Evolutionary conservation across 1,284 basidiomycete genomes (phyloP).

Genomic region (Irpex rosettiformis): DNA sequence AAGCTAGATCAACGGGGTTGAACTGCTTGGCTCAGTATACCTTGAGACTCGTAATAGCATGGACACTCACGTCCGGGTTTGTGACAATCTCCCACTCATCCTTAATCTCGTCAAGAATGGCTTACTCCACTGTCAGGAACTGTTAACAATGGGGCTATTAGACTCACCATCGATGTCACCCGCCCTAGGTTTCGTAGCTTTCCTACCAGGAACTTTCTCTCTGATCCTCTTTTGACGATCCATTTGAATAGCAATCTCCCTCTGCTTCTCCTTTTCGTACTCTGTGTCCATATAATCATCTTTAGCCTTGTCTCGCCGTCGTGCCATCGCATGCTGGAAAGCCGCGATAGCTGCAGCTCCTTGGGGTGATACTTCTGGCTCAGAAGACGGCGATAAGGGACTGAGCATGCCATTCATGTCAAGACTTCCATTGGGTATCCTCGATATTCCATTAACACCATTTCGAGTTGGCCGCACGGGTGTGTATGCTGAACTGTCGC

Average conservation of each 20-base stretch:
- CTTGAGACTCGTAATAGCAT: slow-evolving; percentile 3
- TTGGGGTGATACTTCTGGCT: slow-evolving; percentile 31
- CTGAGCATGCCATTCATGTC: slow-evolving; percentile 16
- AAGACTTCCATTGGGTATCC: slow-evolving; percentile 15
- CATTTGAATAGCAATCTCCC: slow-evolving; percentile 58
- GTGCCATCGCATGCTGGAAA: slow-evolving; percentile 60
- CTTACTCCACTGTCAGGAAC: slow-evolving; percentile 35
- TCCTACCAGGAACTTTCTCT: slow-evolving; percentile 60
- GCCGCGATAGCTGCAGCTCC: slow-evolving; percentile 61
- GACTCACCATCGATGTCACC: slow-evolving; percentile 76
- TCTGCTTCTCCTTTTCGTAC: slow-evolving; percentile 48
- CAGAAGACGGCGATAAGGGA: slow-evolving; percentile 18
- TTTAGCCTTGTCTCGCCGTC: slow-evolving; percentile 52
- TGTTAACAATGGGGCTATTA: slow-evolving; percentile 2
- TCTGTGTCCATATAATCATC: slow-evolving; percentile 38
- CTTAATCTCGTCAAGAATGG: slow-evolving; percentile 80
- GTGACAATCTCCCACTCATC: slow-evolving; percentile 90
- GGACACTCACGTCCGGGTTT: slow-evolving; percentile 68
- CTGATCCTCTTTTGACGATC: slow-evolving; percentile 60
- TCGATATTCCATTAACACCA: slow-evolving; percentile 17
- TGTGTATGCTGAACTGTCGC: slow-evolving; percentile 22
- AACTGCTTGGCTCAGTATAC: slow-evolving; percentile 50
- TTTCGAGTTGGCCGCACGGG: slow-evolving; percentile 20
- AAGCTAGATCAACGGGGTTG: slow-evolving; percentile 87
- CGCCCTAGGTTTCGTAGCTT: slow-evolving; percentile 47